Base-by-base conservation (phyloP, 2,329 filamentous ascomycete species). In the Ophiostoma quercus region DNA sequence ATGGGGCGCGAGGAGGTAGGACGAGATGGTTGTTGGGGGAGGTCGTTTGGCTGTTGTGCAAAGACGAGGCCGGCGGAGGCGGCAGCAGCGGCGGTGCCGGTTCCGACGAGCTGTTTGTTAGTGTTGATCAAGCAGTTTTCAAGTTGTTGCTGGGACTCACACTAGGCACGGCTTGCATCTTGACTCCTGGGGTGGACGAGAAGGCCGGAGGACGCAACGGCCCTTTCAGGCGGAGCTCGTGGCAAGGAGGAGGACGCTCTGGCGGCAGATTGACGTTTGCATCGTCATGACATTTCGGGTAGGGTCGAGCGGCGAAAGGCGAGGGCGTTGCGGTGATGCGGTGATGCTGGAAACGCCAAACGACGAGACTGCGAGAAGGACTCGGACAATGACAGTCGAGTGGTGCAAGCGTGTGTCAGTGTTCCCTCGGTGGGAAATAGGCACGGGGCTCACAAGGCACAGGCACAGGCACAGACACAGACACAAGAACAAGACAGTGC, bases 21-120 rank as follows among this genome's bases (percentile, higher is more conserved):
- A 34, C 34, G 34, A 22, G 34, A 65, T 76, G 43, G 79, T 29
- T 32, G 51, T 39, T 76, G 69, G 57, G 74, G 75, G 63, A 76
- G 77, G 72, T 79, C 75, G 74, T 85, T 83, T 74, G 79, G 79
- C 77, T 87, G 79, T 77, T 87, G 84, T 74, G 84, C 85, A 77
- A 88, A 87, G 74, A 85, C 84, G 72, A 88, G 79, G 74, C 86
- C 85, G 74, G 81, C 83, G 77, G 85, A 82, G 74, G 85, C 85
- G 76, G 85, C 85, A 79, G 85, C 86, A 77, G 87, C 83, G 74
- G 84, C 85, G 79, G 85, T 85, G 78, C 86, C 84, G 74, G 85
- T 84, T 78, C 85, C 86, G 79, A 87, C 84, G 75, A 88, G 85
- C 86, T 88, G 75, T 34, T 34, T 34, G 34, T 34, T 41, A 8